These are phyloP conservation scores for Calvatia gigantea DNA, from an alignment of 768 basidiomycete species.

Conservation along the genomic window DNA sequence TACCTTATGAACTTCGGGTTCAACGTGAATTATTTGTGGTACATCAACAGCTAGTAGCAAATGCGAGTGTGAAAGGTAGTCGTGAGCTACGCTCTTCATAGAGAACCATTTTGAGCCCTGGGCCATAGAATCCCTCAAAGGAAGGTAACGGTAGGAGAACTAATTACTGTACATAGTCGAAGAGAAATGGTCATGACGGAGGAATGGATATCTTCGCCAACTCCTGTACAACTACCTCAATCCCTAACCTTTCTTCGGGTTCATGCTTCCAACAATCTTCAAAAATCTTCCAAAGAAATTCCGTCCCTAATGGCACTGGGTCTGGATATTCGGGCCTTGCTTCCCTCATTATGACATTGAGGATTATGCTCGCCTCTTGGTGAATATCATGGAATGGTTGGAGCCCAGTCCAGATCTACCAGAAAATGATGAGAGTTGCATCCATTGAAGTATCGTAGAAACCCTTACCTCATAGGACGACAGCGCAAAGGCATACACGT, in stretches of 20 bases:
- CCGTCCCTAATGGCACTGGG: background rate
- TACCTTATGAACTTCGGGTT: too few species aligned
- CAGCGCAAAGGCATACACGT: slow-evolving; percentile 18
- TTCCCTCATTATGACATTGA: background rate
- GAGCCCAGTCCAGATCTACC: background rate
- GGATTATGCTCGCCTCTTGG: background rate
- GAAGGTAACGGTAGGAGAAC: too few species aligned
- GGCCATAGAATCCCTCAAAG: too few species aligned
- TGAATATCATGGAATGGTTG: background rate
- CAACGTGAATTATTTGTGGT: too few species aligned
- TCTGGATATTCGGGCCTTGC: background rate
- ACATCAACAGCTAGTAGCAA: too few species aligned
- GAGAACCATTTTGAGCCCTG: too few species aligned
- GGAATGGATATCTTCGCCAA: background rate
- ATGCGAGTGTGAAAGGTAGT: too few species aligned
- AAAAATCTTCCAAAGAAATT: background rate
- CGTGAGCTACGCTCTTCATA: too few species aligned
- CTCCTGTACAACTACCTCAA: background rate
- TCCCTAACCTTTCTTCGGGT: too few species aligned
- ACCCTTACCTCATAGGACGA: background rate
- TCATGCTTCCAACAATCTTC: background rate
- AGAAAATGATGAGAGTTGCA: background rate
- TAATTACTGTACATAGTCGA: too few species aligned
- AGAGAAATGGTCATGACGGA: background rate
- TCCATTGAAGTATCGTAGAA: background rate